Percentiles rank a stretch among this genome's conserved stretches.
Evolutionary conservation across 2,329 filamentous ascomycete species (phyloP).

Genomic region (Neofusicoccum ribis): DNA sequence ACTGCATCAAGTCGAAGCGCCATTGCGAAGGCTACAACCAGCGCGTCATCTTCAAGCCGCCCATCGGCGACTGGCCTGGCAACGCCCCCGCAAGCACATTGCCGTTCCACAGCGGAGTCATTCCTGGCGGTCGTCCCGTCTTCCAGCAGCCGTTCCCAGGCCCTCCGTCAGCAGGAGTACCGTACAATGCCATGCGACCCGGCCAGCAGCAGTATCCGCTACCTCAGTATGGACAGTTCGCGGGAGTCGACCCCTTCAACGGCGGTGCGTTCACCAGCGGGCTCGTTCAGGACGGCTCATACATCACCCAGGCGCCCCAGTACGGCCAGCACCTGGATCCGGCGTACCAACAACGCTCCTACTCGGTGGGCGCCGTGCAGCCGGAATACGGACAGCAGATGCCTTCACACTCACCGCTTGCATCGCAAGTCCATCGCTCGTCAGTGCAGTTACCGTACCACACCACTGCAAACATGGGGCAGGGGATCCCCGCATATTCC

Average conservation of each 20-base stretch:
- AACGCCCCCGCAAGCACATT: constrained; percentile 27
- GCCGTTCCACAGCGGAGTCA: constrained; percentile 20
- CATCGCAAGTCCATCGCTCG: constrained; percentile 3
- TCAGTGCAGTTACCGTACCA: constrained; percentile 14
- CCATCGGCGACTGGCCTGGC: constrained; percentile 57
- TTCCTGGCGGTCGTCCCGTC: constrained; percentile 17
- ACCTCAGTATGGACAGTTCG: constrained; percentile 13
- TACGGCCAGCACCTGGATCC: constrained; percentile 10
- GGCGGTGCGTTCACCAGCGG: constrained; percentile 7
- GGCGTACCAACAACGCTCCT: neutral
- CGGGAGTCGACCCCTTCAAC: constrained; percentile 3
- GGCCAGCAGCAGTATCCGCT: constrained; percentile 15
- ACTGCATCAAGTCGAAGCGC: constrained; percentile 84
- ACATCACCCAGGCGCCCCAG: neutral
- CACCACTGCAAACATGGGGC: constrained; percentile 6
- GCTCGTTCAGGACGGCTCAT: constrained; percentile 3
- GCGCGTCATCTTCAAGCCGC: constrained; percentile 77
- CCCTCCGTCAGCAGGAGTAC: neutral
- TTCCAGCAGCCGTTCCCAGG: constrained; percentile 18
- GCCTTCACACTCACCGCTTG: neutral
- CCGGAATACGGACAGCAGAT: constrained; percentile 4
- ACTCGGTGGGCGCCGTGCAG: constrained; percentile 11
- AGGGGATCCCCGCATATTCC: constrained; percentile 1
- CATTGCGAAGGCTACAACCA: constrained; percentile 83
- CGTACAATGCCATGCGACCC: neutral